Base-by-base conservation (phyloP, 2,329 filamentous ascomycete genomes). In the Fusarium albosuccineum region DNA sequence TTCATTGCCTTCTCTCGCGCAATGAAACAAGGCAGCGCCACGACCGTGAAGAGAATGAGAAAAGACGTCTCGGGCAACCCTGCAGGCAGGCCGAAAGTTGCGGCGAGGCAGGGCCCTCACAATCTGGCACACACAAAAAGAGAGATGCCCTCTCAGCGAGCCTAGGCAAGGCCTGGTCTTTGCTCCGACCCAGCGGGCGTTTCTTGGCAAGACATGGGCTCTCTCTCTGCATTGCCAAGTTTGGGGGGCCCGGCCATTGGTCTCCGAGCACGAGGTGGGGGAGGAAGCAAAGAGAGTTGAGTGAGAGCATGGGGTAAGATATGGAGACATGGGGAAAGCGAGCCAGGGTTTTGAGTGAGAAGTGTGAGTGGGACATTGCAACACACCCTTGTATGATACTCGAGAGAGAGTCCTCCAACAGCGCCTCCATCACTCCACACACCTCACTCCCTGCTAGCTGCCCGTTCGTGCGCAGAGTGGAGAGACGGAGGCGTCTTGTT, bases 391-490 rank as follows among this genome's bases (percentile, higher is more conserved):
- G 51, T 44, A 22, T 54, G n/a, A 14, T 22, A 22, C 11, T 26
- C 27, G 48, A 6, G 10, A 16, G 37, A 22, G 16, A n/a, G 16
- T 13, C 41, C 50, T 49, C 55, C 30, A 50, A 56, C 42, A 66
- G 29, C 37, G 44, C 33, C 64, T 58, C 52, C 64, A 51, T 58
- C 49, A 46, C 48, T 29, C 44, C 29, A 16, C 17, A 30, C 45
- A 30, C 17, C 36, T 51, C 36, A 16, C 11, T 29, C 42, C n/a
- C 36, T 68, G 65, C 66, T 69, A 69, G 62, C 54, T 70, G 64
- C 64, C 22, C 67, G 67, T 70, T 70, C 60, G 67, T 56, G 67
- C 67, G 67, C 40, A 49, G 53, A 60, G 60, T 54, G 57, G 52
- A 67, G 39, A 34, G 42, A 39, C 45, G 67, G 64, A 60, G 60